Conservation (phyloP, 345 rosid species). For the Sapria himalayana region DNA sequence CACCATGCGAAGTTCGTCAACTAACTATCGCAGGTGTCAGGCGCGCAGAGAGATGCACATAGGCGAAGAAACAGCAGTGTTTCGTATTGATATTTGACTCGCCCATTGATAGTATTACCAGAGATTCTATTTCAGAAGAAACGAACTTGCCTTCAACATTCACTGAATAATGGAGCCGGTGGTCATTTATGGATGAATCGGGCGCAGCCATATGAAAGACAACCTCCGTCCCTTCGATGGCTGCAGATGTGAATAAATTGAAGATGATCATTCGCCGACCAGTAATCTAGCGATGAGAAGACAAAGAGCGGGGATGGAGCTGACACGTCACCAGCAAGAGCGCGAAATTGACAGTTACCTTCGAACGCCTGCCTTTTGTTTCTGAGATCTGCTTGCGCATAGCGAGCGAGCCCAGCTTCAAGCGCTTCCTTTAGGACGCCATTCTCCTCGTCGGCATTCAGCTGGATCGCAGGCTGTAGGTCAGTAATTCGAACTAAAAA, state of each 20-base stretch:
- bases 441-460: slow-evolving; percentile 32
- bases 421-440: slow-evolving; percentile 52
- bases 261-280: not conserved
- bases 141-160: slow-evolving; percentile 47
- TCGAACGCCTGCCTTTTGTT: slow-evolving; percentile 43
- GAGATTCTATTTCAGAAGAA: too few relatives aligned
- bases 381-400: slow-evolving; percentile 57
- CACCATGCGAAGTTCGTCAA: too few relatives aligned
- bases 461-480: slow-evolving; percentile 32
- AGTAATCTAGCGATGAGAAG: not conserved
- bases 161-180: slow-evolving; percentile 69
- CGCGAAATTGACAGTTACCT: slow-evolving; percentile 18
- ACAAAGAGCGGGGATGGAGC: not conserved
- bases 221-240: slow-evolving; percentile 51
- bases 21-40: too few relatives aligned
- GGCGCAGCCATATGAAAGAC: slow-evolving; percentile 98
- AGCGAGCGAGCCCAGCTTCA: slow-evolving; percentile 41
- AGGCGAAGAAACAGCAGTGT: too few relatives aligned
- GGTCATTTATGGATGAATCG: slow-evolving; percentile 60
- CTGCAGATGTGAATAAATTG: slow-evolving; percentile 16
- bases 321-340: too few relatives aligned
- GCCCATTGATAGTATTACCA: too few relatives aligned
- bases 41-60: too few relatives aligned
- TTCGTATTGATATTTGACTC: too few relatives aligned
- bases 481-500: slow-evolving; percentile 58